phyloP scores from a whole-genome alignment of 148 eudicot species.

The Hydrangea macrophylla region DNA sequence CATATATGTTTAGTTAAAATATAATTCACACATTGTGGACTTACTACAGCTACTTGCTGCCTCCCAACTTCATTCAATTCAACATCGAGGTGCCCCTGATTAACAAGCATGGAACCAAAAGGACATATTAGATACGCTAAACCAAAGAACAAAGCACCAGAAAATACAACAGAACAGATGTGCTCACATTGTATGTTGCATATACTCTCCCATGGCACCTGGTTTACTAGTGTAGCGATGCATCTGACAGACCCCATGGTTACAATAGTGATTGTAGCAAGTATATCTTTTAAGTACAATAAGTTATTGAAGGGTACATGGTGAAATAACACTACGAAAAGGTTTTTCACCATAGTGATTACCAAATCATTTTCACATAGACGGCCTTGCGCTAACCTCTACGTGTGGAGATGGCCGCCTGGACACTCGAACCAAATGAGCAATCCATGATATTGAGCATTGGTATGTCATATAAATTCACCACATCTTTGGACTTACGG shows the following conservation, averaged over 20 bases:
- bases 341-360: no score
- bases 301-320: background rate
- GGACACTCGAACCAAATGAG: no score
- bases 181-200: no score
- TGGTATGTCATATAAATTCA: no score
- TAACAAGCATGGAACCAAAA: background rate
- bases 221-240: background rate
- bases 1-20: background rate
- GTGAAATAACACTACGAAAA: no score
- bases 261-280: background rate
- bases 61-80: conserved; percentile 56
- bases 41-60: conserved; percentile 51
- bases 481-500: no score
- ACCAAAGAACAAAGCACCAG: background rate
- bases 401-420: no score
- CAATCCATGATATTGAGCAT: no score
- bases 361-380: no score
- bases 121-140: background rate
- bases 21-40: conserved; percentile 11
- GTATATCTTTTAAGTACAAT: background rate
- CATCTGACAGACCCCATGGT: background rate
- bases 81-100: conserved; percentile 60
- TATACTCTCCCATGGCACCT: background rate
- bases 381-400: no score
- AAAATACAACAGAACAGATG: background rate